These are phyloP conservation scores for Ramaria sp. DNA, from an alignment of 768 basidiomycete genomes.

Conservation along the genomic window DNA sequence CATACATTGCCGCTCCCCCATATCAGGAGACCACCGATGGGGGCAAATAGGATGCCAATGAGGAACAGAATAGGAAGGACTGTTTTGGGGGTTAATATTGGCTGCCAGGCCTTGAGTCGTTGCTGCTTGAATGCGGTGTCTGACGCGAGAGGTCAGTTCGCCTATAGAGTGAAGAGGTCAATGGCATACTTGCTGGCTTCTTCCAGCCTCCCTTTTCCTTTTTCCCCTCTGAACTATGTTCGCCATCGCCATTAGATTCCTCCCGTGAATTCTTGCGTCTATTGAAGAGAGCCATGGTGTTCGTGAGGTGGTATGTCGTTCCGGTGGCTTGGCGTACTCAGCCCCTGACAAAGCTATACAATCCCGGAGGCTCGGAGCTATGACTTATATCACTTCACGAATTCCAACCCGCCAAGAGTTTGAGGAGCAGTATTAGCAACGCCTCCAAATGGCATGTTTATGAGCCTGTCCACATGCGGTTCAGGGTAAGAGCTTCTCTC, in stretches of 20 bases:
- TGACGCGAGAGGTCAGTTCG: conserved; percentile 21
- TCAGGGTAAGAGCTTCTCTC: no score
- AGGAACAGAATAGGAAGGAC: conserved; percentile 95
- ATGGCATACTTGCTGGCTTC: conserved; percentile 66
- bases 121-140: conserved; percentile 99
- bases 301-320: no score
- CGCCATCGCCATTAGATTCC: conserved; percentile 24
- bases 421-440: no score
- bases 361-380: no score
- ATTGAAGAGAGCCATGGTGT: conserved; percentile 23
- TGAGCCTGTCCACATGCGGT: no score
- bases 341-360: no score
- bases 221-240: conserved; percentile 37
- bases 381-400: no score
- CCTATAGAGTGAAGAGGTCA: neutral
- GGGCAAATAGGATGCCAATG: conserved; percentile 89
- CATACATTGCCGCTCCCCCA: conserved; percentile 72
- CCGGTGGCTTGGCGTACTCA: no score
- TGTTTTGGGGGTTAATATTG: conserved; percentile 94
- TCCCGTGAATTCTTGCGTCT: conserved; percentile 18
- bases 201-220: conserved; percentile 84
- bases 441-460: no score
- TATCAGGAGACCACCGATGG: conserved; percentile 88
- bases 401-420: no score
- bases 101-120: conserved; percentile 99